Base-by-base conservation (phyloP, 768 basidiomycete genomes). In the Boletus sp. region DNA sequence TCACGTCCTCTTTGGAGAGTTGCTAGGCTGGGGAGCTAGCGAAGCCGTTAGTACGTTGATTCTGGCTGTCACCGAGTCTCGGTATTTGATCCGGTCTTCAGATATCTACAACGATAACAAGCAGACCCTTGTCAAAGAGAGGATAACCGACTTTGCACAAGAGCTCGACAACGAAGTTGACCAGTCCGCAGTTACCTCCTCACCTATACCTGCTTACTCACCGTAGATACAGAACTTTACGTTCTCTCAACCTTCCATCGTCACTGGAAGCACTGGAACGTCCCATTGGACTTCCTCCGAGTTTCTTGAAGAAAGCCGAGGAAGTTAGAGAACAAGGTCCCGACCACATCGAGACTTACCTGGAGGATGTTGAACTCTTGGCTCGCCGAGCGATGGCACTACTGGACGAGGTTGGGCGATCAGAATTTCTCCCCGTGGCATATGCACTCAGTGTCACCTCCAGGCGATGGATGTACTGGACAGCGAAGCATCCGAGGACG, bases 401-500 rank as follows among this genome's bases (percentile, higher is more conserved):
- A 17, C 65, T 98, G 20, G 83, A 92, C 49, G 92, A 97, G 78
- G 95, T 92, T 64, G 45, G 76, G 46, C 36, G 12, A 46, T 29
- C 20, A 45, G 37, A 5, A 6, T 54, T 24, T 11, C 2, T 28
- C 50, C 39, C 7, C 9, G 5, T 58, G n/a, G n/a, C n/a, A n/a
- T 32, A 15, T 14, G 1, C 39, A 42, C 37, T 55, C n/a, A 58
- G 35, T 42, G 15, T 47, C 35, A 28, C 39, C 15, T 42, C 18
- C 60, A 97, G 94, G 85, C 92, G 0, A 81, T 94, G 77, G 93
- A 94, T 64, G 84, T 95, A 20, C 75, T 99, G n/a, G 94, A 96
- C 63, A 84, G 83, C 44, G 95, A 97, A 72, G 90, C 89, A 15
- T 89, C 88, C 14, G 90, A 92, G 66, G 91, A 94, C 62, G 91